Conservation (phyloP, 768 basidiomycete genomes). For the Lyophyllum decastes region DNA sequence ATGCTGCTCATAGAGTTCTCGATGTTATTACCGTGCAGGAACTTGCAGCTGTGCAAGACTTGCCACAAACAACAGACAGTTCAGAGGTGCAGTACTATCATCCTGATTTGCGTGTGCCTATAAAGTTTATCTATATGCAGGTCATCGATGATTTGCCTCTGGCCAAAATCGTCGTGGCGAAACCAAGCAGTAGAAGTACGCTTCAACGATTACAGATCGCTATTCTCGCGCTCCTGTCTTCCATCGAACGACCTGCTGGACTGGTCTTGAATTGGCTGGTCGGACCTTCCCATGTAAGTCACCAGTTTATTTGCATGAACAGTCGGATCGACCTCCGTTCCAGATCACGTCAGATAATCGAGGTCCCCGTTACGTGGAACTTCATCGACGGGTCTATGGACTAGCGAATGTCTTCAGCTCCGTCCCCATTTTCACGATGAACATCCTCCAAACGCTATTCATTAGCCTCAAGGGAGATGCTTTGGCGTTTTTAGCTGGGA, state of each 20-base stretch:
- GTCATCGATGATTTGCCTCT: slow-evolving; percentile 45
- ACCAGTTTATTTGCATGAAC: neutral
- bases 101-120: neutral
- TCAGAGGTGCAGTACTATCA: slow-evolving; percentile 27
- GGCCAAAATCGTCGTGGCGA: slow-evolving; percentile 51
- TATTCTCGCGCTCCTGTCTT: slow-evolving; percentile 50
- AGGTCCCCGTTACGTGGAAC: slow-evolving; percentile 49
- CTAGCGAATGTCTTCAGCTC: slow-evolving; percentile 60
- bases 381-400: slow-evolving; percentile 67
- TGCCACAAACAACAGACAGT: slow-evolving; percentile 28
- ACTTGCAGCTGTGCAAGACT: slow-evolving; percentile 47
- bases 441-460: slow-evolving; percentile 67
- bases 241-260: slow-evolving; percentile 46
- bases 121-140: slow-evolving; percentile 26
- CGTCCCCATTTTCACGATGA: slow-evolving; percentile 49
- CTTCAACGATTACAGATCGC: slow-evolving; percentile 58
- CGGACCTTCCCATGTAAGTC: slow-evolving; percentile 33
- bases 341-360: slow-evolving; percentile 18
- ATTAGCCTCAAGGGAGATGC: slow-evolving; percentile 66
- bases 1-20: slow-evolving; percentile 51
- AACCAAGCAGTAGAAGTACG: slow-evolving; percentile 62
- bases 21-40: slow-evolving; percentile 45
- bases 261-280: slow-evolving; percentile 55
- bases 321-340: neutral
- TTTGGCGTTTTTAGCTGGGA: slow-evolving; percentile 77